phyloP scores from a whole-genome alignment of 2,329 filamentous ascomycete species.

The Calcarisporium arbuscula region DNA sequence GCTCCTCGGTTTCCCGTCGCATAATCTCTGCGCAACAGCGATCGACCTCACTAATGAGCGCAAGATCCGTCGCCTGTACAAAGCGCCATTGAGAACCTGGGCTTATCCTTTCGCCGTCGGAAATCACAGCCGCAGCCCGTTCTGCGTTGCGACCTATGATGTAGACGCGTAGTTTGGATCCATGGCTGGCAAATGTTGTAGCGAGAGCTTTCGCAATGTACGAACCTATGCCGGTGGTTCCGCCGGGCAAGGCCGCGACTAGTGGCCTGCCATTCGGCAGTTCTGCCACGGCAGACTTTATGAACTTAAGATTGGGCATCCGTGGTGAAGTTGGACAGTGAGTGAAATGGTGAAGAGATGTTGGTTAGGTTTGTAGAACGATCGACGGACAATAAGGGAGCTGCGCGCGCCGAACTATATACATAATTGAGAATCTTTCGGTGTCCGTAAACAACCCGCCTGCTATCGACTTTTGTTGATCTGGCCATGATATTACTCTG shows the following conservation, averaged over 20 bases:
- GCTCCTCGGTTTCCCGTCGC: slow-evolving; percentile 3
- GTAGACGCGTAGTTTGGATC: slow-evolving; percentile 9
- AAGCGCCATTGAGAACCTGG: slow-evolving; percentile 9
- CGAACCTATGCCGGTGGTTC: slow-evolving; percentile 9
- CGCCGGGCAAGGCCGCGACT: slow-evolving; percentile 7
- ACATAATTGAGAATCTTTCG: too few relatives aligned
- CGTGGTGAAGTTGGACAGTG: too few relatives aligned
- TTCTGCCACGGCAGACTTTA: slow-evolving; percentile 1
- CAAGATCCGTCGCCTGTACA: slow-evolving; percentile 6
- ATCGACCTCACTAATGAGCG: slow-evolving; percentile 7
- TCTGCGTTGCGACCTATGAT: slow-evolving; percentile 9
- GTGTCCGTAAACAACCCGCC: too few relatives aligned
- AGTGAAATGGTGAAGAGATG: too few relatives aligned
- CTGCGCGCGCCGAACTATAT: too few relatives aligned
- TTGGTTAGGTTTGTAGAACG: too few relatives aligned
- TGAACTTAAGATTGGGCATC: too few relatives aligned
- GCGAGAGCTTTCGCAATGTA: slow-evolving; percentile 8
- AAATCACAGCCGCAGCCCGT: slow-evolving; percentile 5
- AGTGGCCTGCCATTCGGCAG: slow-evolving; percentile 5
- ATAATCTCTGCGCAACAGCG: slow-evolving; percentile 8
- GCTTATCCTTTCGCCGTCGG: slow-evolving; percentile 3
- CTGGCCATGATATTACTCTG: too few relatives aligned
- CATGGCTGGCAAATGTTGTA: slow-evolving; percentile 6
- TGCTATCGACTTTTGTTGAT: too few relatives aligned
- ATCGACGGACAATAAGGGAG: too few relatives aligned